A percentile compares a stretch with the other conserved stretches of the same genome.
Conservation (phyloP, 2,329 filamentous ascomycete genomes). For the Achaetomium macrosporum region DNA sequence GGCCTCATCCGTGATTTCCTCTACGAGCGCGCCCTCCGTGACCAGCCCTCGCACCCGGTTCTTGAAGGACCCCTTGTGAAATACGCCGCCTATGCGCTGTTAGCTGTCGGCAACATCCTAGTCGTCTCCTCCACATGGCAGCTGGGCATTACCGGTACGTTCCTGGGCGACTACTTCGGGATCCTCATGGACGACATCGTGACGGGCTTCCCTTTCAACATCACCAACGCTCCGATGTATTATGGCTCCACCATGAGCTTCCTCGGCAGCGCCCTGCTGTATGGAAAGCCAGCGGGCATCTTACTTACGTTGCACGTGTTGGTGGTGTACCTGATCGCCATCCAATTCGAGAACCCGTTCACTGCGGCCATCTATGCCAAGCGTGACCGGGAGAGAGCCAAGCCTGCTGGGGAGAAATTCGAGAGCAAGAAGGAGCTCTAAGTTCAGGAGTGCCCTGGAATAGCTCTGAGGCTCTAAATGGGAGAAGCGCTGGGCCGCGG, state of each 20-base stretch:
- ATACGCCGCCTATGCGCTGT: constrained; percentile 63
- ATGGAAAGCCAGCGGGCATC: constrained; percentile 81
- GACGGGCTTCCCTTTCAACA: constrained; percentile 91
- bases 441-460: constrained; percentile 13
- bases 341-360: constrained; percentile 89
- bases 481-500: constrained; percentile 15
- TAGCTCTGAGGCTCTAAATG: constrained; percentile 2
- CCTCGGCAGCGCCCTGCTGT: constrained; percentile 76
- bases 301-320: constrained; percentile 70
- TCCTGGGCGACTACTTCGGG: constrained; percentile 96
- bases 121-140: constrained; percentile 87
- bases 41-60: constrained; percentile 68
- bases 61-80: constrained; percentile 56
- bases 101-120: constrained; percentile 72
- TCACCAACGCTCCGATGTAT: constrained; percentile 92
- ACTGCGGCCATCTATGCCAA: constrained; percentile 89
- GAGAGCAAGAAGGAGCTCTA: constrained; percentile 49
- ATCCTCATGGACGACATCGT: constrained; percentile 96
- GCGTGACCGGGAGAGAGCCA: constrained; percentile 57
- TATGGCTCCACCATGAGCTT: constrained; percentile 91
- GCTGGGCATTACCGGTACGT: constrained; percentile 90
- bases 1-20: constrained; percentile 83
- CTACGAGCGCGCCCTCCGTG: constrained; percentile 76
- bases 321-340: constrained; percentile 71
- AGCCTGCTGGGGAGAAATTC: constrained; percentile 27